Evolutionary conservation across 495 filamentous ascomycete species (phyloP), one percentile per base, ranked within the genome.

Genomic region (Penicillium goetzii): DNA sequence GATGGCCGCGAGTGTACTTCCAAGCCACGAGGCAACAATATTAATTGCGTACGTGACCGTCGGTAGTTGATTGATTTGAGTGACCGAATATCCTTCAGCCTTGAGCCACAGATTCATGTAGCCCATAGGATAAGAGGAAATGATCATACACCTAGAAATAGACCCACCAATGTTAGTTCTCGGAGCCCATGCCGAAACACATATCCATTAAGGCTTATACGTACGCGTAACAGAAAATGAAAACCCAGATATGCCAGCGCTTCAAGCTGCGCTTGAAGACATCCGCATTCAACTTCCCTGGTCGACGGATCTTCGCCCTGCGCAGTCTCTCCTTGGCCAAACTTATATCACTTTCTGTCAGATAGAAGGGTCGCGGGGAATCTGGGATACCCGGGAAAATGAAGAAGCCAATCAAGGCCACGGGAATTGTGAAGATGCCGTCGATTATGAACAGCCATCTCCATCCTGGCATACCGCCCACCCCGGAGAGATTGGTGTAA

Each of bases 51-150:
- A 76, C 0, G 70, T 73, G 2, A 80, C 76, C 0, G 80, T 82
- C 1, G 80, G 80, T 0, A 82, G 65, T 38, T 81, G 69, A 59
- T 84, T 84, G 36, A 83, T 72, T 52, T 84, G 72, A 0, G 72
- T 65, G 0, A 82, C 80, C 0, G 79, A 77, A 58, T 82, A 83
- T n/a, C 76, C 76, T 34, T 79, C 74, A 1, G 70, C 74, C 50
- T 82, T 81, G 19, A 84, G 68, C 80, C 80, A 83, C 33, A 83
- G 71, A 41, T 72, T 80, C 78, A 81, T 81, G 41, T 80, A 82
- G 4, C 59, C 52, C 4, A 52, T 64, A 1, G 78, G 78, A 54
- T 81, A 81, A 17, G 67, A 61, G 2, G 67, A 72, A 14, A 81
- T 75, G 50, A 81, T 81, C 77, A 83, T 81, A 62, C 76, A 81